Evolutionary conservation across 2,329 filamentous ascomycete genomes (phyloP).

Genomic region (Tolypocladium endophyticum): DNA sequence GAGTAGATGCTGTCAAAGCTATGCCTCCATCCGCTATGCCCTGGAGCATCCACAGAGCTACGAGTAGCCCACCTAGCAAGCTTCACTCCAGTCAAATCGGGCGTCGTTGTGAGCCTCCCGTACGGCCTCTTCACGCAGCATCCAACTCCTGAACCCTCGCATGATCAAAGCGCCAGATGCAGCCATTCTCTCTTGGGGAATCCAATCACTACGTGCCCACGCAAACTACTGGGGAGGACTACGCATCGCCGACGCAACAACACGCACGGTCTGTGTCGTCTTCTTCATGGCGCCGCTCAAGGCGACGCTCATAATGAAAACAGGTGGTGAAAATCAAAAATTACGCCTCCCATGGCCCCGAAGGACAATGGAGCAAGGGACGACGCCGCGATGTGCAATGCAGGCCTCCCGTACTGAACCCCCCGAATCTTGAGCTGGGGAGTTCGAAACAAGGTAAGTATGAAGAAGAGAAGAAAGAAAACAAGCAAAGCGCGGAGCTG

Average conservation of each 20-base stretch:
- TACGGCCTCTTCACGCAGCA: too few relatives aligned
- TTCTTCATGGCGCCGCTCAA: constrained; percentile 32
- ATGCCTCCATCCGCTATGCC: neutral
- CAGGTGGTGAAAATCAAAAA: constrained; percentile 35
- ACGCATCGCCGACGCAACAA: too few relatives aligned
- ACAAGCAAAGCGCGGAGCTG: constrained; percentile 5
- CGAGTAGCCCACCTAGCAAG: neutral
- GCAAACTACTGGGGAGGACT: too few relatives aligned
- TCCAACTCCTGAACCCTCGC: too few relatives aligned
- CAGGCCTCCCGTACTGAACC: constrained; percentile 36
- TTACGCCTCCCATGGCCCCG: constrained; percentile 42
- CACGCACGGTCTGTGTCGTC: constrained; percentile 12
- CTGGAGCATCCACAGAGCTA: neutral
- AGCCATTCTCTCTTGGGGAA: too few relatives aligned
- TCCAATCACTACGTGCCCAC: too few relatives aligned
- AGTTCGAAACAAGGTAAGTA: constrained; percentile 42
- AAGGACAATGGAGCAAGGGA: constrained; percentile 40
- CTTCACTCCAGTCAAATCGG: neutral
- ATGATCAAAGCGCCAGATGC: too few relatives aligned
- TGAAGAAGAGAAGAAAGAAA: constrained; percentile 31
- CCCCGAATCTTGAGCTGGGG: constrained; percentile 34
- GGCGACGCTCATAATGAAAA: constrained; percentile 36
- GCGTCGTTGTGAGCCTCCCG: too few relatives aligned
- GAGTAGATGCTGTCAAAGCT: neutral
- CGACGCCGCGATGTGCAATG: constrained; percentile 46